These are phyloP conservation scores for Plantago major DNA, from an alignment of 257 asterid genomes.

Conservation along the genomic window DNA sequence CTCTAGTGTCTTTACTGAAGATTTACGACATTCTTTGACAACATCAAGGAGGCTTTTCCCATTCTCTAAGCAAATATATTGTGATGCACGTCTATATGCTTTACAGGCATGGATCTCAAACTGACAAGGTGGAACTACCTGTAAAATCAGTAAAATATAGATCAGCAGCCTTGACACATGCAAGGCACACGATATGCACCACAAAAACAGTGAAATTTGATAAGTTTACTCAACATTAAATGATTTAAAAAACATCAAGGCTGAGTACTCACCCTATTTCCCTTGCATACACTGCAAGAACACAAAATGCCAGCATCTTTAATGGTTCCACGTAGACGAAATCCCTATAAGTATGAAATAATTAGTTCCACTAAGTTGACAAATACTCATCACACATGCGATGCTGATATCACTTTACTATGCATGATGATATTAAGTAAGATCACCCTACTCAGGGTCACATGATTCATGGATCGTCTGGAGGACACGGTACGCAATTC, in stretches of 20 bases:
- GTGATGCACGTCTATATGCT: constrained; percentile 92
- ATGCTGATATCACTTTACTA: background rate
- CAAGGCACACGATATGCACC: constrained; percentile 6
- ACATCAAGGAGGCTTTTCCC: constrained; percentile 94
- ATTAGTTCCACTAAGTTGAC: constrained; percentile 19
- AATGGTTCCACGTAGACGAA: constrained; percentile 76
- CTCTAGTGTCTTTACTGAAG: constrained; percentile 64
- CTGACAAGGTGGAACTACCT: constrained; percentile 91
- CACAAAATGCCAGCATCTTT: constrained; percentile 84
- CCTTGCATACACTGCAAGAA: constrained; percentile 80
- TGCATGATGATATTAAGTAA: too few relatives aligned
- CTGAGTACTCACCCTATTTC: constrained; percentile 51
- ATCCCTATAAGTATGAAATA: constrained; percentile 33
- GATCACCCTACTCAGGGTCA: too few relatives aligned
- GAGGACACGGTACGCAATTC: too few relatives aligned
- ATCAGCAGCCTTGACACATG: constrained; percentile 12
- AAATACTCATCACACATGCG: background rate
- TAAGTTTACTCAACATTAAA: constrained; percentile 13
- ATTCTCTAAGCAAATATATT: constrained; percentile 87
- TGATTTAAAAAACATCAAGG: background rate
- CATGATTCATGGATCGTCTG: too few relatives aligned
- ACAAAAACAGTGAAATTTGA: constrained; percentile 8
- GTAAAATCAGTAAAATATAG: constrained; percentile 15
- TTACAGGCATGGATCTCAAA: constrained; percentile 97
- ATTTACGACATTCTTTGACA: constrained; percentile 86